A percentile compares a stretch with the other conserved stretches of the same genome.
Conservation (phyloP, 352 stramenopile genomes). For the Phytophthora chlamydospora region DNA sequence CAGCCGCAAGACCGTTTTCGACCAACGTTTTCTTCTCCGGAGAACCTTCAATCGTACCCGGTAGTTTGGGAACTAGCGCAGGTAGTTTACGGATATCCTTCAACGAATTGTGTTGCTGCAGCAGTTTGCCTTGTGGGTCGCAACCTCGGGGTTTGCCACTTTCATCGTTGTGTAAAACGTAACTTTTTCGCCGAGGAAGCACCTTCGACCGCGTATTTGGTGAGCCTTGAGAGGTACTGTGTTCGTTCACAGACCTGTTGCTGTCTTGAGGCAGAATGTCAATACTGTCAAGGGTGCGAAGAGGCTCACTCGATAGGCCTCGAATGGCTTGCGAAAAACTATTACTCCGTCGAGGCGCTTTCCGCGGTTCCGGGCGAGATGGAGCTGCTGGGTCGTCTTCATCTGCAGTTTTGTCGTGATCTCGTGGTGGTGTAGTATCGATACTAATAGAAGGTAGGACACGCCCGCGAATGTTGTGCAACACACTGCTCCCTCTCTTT, state of each 20-base stretch:
- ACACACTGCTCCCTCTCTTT: conserved; percentile 24
- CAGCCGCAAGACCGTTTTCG: neutral
- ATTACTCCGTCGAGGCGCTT: conserved; percentile 1
- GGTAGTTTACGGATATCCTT: conserved; percentile 12
- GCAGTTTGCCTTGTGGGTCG: neutral
- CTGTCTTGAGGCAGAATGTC: conserved; percentile 12
- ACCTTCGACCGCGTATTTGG: conserved; percentile 3
- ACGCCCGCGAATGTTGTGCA: conserved; percentile 25
- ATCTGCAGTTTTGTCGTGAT: neutral
- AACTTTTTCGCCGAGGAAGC: conserved; percentile 15
- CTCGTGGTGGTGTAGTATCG: neutral
- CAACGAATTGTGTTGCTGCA: neutral
- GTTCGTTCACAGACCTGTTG: conserved; percentile 6
- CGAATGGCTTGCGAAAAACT: conserved; percentile 27
- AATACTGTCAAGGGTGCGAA: conserved; percentile 16
- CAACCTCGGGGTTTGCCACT: neutral
- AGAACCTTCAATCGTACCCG: conserved; percentile 11
- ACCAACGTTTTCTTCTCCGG: conserved; percentile 9
- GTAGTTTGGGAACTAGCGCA: neutral
- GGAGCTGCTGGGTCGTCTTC: neutral
- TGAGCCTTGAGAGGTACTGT: neutral
- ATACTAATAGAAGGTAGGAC: neutral
- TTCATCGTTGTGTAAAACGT: conserved; percentile 11
- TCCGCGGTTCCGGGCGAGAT: conserved; percentile 3
- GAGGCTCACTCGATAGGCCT: conserved; percentile 5